Conservation (phyloP, 768 basidiomycete species). For the Leccinum barrowsii region DNA sequence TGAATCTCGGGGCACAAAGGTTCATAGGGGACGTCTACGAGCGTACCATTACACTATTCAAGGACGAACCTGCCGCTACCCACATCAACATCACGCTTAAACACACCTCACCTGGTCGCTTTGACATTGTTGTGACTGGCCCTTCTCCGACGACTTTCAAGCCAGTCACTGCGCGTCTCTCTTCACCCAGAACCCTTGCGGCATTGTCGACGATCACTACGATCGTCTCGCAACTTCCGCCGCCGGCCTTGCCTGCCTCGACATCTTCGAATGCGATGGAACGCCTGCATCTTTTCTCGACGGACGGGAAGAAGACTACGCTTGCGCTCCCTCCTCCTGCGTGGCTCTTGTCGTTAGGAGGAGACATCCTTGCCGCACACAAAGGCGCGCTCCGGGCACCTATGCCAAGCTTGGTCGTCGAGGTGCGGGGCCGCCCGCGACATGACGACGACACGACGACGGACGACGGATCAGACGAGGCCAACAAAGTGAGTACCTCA, state of each 20-base stretch:
- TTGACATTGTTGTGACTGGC: conserved; percentile 49
- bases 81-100: conserved; percentile 39
- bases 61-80: conserved; percentile 44
- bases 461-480: too few relatives aligned
- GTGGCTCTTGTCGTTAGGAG: conserved; percentile 68
- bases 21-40: conserved; percentile 74
- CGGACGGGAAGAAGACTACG: conserved; percentile 55
- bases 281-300: conserved; percentile 71
- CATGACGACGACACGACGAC: too few relatives aligned
- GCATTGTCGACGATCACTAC: conserved; percentile 54
- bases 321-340: conserved; percentile 65
- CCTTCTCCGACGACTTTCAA: conserved; percentile 36
- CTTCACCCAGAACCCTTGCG: conserved; percentile 51
- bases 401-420: conserved; percentile 93
- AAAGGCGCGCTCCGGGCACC: conserved; percentile 75
- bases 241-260: conserved; percentile 51
- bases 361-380: conserved; percentile 49
- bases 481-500: too few relatives aligned
- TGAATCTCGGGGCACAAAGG: conserved; percentile 63
- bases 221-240: conserved; percentile 67
- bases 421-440: conserved; percentile 50
- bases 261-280: conserved; percentile 57
- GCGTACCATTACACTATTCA: conserved; percentile 58
- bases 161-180: conserved; percentile 55
- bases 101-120: conserved; percentile 42